Evolutionary conservation across 352 stramenopile genomes (phyloP).

Genomic region (Pythium diclinum): DNA sequence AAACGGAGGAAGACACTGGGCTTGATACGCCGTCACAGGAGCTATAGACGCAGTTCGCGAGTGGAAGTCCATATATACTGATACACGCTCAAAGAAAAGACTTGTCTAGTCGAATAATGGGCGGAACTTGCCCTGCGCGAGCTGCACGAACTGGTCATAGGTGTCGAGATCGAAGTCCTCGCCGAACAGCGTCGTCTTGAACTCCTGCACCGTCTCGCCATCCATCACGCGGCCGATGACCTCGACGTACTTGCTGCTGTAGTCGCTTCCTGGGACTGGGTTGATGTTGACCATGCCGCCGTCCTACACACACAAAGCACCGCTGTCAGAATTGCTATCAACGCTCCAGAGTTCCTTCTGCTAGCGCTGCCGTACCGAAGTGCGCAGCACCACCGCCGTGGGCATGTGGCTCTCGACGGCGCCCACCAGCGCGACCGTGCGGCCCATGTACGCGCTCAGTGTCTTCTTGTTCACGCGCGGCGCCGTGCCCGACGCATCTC

Average conservation of each 20-base stretch:
- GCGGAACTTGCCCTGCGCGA: constrained; percentile 72
- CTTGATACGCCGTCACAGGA: constrained; percentile 1
- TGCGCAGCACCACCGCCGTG: constrained; percentile 65
- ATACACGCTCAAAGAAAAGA: constrained; percentile 10
- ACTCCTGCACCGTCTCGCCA: constrained; percentile 73
- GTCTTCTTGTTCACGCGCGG: constrained; percentile 83
- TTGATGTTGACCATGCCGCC: constrained; percentile 77
- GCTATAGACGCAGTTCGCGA: constrained; percentile 2
- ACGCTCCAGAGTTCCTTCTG: background rate
- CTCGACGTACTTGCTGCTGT: constrained; percentile 81
- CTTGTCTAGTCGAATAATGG: constrained; percentile 62
- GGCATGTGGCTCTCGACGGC: constrained; percentile 71
- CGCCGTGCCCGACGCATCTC: constrained; percentile 51
- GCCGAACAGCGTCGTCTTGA: constrained; percentile 82
- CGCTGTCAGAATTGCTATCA: background rate
- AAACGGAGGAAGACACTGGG: background rate
- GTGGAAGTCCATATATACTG: constrained; percentile 13
- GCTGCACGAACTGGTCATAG: constrained; percentile 81
- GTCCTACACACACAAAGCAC: constrained; percentile 39
- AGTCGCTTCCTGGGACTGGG: constrained; percentile 68
- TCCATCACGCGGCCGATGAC: constrained; percentile 79
- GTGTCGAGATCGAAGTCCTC: constrained; percentile 79
- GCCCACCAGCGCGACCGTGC: constrained; percentile 74
- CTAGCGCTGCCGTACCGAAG: constrained; percentile 47
- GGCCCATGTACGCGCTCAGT: constrained; percentile 55